phyloP scores from a whole-genome alignment of 1,284 basidiomycete species.

The Apiotrichum siamense region DNA sequence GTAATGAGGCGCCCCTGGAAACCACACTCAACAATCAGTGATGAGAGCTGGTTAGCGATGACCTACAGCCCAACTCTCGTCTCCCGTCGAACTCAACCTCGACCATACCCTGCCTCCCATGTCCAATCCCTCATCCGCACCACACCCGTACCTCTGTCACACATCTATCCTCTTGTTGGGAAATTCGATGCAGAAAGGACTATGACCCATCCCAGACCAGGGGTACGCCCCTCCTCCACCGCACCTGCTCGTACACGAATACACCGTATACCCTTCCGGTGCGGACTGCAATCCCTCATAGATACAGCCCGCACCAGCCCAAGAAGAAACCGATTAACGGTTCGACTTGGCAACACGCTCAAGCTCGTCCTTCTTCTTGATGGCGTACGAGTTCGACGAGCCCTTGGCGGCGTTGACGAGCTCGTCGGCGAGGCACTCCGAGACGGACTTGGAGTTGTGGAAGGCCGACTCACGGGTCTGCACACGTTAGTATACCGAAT shows the following conservation, averaged over 20 bases:
- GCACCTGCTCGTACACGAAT: conserved; percentile 23
- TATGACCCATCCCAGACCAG: conserved; percentile 15
- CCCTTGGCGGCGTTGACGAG: conserved; percentile 99
- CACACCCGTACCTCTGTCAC: neutral
- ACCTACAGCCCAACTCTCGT: no score
- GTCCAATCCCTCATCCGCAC: neutral
- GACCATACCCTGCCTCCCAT: no score
- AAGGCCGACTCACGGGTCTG: conserved; percentile 94
- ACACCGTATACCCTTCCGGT: conserved; percentile 10
- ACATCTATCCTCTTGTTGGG: neutral
- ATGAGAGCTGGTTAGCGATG: no score
- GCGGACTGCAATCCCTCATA: neutral
- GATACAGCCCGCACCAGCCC: neutral
- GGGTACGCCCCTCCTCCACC: conserved; percentile 15
- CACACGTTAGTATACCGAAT: conserved; percentile 54
- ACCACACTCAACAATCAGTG: no score
- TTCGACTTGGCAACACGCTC: conserved; percentile 99
- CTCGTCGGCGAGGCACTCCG: conserved; percentile 98
- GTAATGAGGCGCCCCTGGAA: no score
- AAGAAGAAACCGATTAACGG: conserved; percentile 60
- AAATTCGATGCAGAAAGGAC: conserved; percentile 25
- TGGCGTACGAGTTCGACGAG: conserved; percentile 99
- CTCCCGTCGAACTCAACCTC: no score
- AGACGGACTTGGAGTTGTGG: conserved; percentile 99
- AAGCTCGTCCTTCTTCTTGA: conserved; percentile 68